A percentile compares a stretch with the other conserved stretches of the same genome.
Evolutionary conservation across 768 basidiomycete species (phyloP).

Genomic region (Boletus rubropictus): DNA sequence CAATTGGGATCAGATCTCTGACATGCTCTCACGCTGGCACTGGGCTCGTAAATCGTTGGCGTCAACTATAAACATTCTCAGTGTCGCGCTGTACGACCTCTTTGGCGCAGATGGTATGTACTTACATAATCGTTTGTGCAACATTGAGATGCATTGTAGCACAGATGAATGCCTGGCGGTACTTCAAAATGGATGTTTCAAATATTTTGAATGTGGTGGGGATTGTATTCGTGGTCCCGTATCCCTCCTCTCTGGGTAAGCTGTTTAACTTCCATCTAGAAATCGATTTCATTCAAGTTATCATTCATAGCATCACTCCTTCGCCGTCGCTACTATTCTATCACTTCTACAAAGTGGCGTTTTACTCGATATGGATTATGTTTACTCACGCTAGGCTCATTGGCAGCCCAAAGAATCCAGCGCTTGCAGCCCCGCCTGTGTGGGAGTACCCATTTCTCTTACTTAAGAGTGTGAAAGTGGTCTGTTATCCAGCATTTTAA

Average conservation of each 20-base stretch:
- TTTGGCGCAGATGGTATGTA: constrained; percentile 88
- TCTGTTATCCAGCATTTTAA: constrained; percentile 37
- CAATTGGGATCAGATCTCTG: constrained; percentile 49
- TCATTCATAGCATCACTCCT: constrained; percentile 55
- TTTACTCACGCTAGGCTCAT: constrained; percentile 55
- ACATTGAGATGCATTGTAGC: constrained; percentile 1
- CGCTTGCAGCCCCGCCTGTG: constrained; percentile 39
- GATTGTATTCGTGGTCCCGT: constrained; percentile 86
- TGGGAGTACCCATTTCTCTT: constrained; percentile 65
- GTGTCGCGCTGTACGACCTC: constrained; percentile 88
- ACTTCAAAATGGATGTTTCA: constrained; percentile 85
- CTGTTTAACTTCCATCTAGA: constrained; percentile 1
- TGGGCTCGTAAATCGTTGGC: constrained; percentile 81
- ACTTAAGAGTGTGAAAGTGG: constrained; percentile 60
- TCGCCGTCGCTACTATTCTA: constrained; percentile 75
- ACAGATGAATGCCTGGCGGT: constrained; percentile 57
- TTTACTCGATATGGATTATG: constrained; percentile 90
- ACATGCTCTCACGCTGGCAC: constrained; percentile 66
- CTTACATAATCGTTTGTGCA: neutral
- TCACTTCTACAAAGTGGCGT: constrained; percentile 94
- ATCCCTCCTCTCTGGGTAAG: constrained; percentile 81
- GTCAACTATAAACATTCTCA: constrained; percentile 87
- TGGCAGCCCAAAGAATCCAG: constrained; percentile 5
- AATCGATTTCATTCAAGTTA: neutral
- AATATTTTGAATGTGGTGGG: constrained; percentile 93